Evolutionary conservation across 352 stramenopile species (phyloP).

Genomic region (Nannochloropsis limnetica): DNA sequence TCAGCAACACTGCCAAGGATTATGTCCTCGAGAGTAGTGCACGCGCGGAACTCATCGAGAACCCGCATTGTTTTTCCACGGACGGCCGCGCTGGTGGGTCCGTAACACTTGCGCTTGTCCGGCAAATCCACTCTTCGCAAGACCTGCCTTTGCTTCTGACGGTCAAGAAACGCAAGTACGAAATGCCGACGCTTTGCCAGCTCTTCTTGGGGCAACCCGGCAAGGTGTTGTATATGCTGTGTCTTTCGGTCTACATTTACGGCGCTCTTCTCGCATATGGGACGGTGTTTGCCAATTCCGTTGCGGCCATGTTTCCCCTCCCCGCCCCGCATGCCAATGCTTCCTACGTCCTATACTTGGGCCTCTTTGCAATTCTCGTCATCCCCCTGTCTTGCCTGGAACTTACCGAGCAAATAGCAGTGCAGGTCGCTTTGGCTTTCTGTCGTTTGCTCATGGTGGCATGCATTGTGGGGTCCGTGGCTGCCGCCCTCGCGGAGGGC

Average conservation of each 20-base stretch:
- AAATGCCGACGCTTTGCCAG: constrained; percentile 51
- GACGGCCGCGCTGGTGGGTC: constrained; percentile 34
- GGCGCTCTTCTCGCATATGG: constrained; percentile 47
- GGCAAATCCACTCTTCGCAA: constrained; percentile 36
- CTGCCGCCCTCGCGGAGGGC: constrained; percentile 31
- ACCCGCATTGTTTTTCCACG: constrained; percentile 25
- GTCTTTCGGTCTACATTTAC: constrained; percentile 51
- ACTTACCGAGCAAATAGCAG: constrained; percentile 48
- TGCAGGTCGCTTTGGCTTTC: constrained; percentile 45
- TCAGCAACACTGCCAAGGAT: constrained; percentile 20
- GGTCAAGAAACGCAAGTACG: constrained; percentile 50
- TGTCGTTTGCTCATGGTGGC: constrained; percentile 50
- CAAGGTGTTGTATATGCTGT: constrained; percentile 43
- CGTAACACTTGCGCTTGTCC: constrained; percentile 28
- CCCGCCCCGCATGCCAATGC: neutral
- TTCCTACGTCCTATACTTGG: constrained; percentile 46
- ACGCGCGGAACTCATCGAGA: constrained; percentile 4
- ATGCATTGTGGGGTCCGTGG: constrained; percentile 43
- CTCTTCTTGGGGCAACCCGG: constrained; percentile 53
- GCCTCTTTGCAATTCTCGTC: constrained; percentile 48
- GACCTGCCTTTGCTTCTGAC: constrained; percentile 35
- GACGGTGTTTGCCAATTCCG: constrained; percentile 50
- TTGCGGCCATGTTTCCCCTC: constrained; percentile 42
- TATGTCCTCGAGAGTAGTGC: constrained; percentile 34
- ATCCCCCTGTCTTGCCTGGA: constrained; percentile 50